These are phyloP conservation scores for Nitzschia sp. DNA, from an alignment of 108 stramenopile species.

Conservation along the genomic window DNA sequence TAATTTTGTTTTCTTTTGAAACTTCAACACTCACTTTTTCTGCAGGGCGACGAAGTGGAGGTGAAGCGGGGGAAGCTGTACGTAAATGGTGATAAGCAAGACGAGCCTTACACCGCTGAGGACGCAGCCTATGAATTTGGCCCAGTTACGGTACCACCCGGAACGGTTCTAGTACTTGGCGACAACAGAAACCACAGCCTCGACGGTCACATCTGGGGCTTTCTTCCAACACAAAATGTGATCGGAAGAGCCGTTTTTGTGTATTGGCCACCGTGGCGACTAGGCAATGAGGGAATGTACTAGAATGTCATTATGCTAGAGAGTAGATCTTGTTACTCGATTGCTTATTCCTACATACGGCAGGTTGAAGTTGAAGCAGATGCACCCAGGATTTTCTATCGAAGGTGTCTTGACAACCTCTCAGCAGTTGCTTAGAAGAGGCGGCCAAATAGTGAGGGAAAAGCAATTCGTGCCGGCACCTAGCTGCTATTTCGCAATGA, in stretches of 20 bases:
- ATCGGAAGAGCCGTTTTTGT: conserved; percentile 83
- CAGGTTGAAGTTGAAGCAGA: no score
- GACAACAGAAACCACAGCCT: conserved; percentile 93
- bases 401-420: no score
- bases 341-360: no score
- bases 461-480: no score
- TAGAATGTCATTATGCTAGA: no score
- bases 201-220: conserved; percentile 92
- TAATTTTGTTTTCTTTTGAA: neutral
- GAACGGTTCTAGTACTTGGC: conserved; percentile 84
- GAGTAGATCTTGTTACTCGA: no score
- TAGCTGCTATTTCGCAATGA: no score
- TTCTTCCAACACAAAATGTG: conserved; percentile 65
- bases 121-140: conserved; percentile 86
- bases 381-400: no score
- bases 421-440: no score
- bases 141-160: conserved; percentile 80
- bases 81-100: conserved; percentile 87
- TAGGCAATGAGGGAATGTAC: conserved; percentile 81
- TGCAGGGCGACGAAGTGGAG: conserved; percentile 86
- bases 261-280: conserved; percentile 92
- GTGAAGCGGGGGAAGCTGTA: conserved; percentile 84
- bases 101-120: conserved; percentile 90
- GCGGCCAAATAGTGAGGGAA: no score
- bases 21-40: neutral